Evolutionary conservation across 2,329 filamentous ascomycete genomes (phyloP).

Genomic region (Xylaria sp.): DNA sequence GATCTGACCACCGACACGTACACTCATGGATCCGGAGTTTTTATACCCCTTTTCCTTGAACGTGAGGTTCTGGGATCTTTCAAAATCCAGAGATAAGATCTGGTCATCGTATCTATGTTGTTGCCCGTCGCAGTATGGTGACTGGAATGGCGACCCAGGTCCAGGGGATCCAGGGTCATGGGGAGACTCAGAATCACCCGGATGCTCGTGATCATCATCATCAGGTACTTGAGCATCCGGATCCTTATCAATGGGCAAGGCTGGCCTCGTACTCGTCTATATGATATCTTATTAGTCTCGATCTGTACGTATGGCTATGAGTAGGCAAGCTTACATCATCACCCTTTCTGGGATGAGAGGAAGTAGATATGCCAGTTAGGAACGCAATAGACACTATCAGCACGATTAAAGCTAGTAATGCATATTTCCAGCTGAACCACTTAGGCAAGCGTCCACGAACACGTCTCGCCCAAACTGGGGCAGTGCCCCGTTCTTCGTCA

Average conservation of each 20-base stretch:
- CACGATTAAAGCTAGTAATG: constrained; percentile 46
- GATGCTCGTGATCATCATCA: constrained; percentile 21
- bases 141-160: constrained; percentile 37
- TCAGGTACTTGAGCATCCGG: constrained; percentile 28
- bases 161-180: constrained; percentile 27
- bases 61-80: constrained; percentile 50
- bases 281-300: constrained; percentile 24
- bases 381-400: constrained; percentile 49
- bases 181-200: constrained; percentile 28
- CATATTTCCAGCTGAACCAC: constrained; percentile 47
- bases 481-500: constrained; percentile 42
- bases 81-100: constrained; percentile 52
- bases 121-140: constrained; percentile 41
- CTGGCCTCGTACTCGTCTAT: constrained; percentile 41
- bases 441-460: constrained; percentile 45
- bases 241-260: constrained; percentile 35
- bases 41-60: constrained; percentile 54
- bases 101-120: constrained; percentile 47
- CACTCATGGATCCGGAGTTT: constrained; percentile 44
- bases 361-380: constrained; percentile 39
- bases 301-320: background rate
- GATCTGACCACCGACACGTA: constrained; percentile 58
- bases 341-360: constrained; percentile 42
- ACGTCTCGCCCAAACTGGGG: constrained; percentile 41
- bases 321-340: constrained; percentile 42